Evolutionary conservation across 805 yeast genomes (phyloP), one percentile per base, ranked within the genome.

Genomic region (Brettanomyces bruxellensis): DNA sequence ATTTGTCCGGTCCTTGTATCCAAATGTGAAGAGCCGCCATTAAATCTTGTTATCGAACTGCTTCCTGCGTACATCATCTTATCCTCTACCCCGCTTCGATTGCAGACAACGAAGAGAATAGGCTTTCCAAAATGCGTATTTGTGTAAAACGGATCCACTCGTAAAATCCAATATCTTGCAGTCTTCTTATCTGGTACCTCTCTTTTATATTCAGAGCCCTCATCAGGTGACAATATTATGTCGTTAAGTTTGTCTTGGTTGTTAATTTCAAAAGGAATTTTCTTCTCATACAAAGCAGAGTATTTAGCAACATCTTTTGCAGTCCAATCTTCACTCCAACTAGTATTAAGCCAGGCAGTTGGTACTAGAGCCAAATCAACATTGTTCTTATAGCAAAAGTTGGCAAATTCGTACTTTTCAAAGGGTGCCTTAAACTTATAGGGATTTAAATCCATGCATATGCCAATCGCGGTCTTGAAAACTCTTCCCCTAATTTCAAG

Each of bases 361-460:
- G 96, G 95, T 49, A 84, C 78, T 12, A 90, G 58, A 1, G 86
- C 69, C 47, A 90, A 63, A 34, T 76, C 70, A 0, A 78, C 76
- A 9, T 68, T 56, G 40, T 78, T 71, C 0, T 62, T 54, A 22
- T 67, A 58, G 48, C 85, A 79, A 45, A 70, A 69, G 28, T 64
- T 60, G 0, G 90, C 73, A 62, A 85, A 86, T 61, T 90, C 97
- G 58, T 75, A 87, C 25, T 69, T 71, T 35, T 73, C 69, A 64
- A 87, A 89, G 1, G 95, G 89, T 1, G 95, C 88, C 51, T 76
- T 69, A 61, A 90, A 90, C 59, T 85, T 72, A 61, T 86, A 84
- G 0, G 96, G 96, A 60, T 86, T 89, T 50, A 90, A 62, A 65
- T 90, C 98, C 97, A 90, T 90, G 60, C 98, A 90, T 5, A 90